Evolutionary conservation across 2,329 filamentous ascomycete species (phyloP), one percentile per base, ranked within the genome.

Genomic region (Grosmannia penicillata): DNA sequence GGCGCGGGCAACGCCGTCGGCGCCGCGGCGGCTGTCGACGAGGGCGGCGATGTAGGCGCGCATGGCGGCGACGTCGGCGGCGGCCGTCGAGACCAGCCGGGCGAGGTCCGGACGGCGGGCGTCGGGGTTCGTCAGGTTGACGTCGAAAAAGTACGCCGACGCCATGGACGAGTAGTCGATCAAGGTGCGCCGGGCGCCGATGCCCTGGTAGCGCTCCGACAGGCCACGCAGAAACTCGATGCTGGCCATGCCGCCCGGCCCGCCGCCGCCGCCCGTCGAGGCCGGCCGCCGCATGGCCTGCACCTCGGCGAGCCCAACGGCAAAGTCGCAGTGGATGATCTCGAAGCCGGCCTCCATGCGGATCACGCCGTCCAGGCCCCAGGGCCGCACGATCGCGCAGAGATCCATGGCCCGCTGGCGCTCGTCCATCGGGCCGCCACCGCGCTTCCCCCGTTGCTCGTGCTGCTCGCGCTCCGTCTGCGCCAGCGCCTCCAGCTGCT

Each of bases 301-400:
- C 7, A 41, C 25, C 25, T 33, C n/a, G 24, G 37, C 34, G 2
- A 41, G 25, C 24, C 40, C 40, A 23, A 38, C 40, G 11, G 25
- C 25, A 17, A 41, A 41, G 32, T 41, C 35, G 31, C 39, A 41
- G 14, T 41, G 27, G 23, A 41, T 41, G 8, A 41, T 38, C 27
- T 41, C 39, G 11, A 27, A 31, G 25, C 39, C 39, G 2, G 39
- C 29, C 21, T 41, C 39, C 25, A 33, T 41, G n/a, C 39, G 39
- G 22, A 41, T 36, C 15, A 41, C 21, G 14, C 39, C 39, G 7
- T 34, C 21, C 19, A 41, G 32, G 3, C 31, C 36, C 39, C 39
- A 41, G 3, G 25, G 19, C 14, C 17, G 8, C 25, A 17, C 18
- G 8, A 41, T n/a, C 2, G 6, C 15, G 17, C 39, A 41, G 13